Percentiles rank a stretch among this genome's conserved stretches.
Conservation (phyloP, 495 filamentous ascomycete genomes). For the Elasticomyces elasticus region DNA sequence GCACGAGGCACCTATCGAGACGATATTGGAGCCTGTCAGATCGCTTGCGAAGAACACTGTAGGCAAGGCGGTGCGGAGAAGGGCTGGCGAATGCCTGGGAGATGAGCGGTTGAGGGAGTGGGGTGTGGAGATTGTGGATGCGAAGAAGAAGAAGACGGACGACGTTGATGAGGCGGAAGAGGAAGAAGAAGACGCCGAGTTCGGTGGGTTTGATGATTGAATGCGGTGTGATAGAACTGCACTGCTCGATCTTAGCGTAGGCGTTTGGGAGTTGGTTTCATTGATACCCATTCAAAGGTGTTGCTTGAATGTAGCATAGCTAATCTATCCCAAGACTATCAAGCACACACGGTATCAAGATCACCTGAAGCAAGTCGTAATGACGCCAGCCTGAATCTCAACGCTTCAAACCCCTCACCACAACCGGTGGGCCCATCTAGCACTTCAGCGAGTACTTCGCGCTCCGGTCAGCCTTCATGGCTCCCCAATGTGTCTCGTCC, state of each 20-base stretch:
- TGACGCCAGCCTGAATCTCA: too few relatives aligned
- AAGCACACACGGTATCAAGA: neutral
- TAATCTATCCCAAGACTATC: neutral
- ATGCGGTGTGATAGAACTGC: neutral
- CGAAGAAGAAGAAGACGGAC: constrained; percentile 46
- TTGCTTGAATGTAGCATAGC: neutral
- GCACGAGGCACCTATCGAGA: constrained; percentile 43
- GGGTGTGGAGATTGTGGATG: constrained; percentile 26
- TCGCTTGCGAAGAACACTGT: constrained; percentile 44
- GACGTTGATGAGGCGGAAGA: constrained; percentile 34
- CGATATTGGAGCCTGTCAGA: constrained; percentile 51
- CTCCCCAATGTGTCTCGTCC: constrained; percentile 72
- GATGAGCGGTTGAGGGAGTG: constrained; percentile 64
- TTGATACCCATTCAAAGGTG: neutral
- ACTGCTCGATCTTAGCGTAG: constrained; percentile 10
- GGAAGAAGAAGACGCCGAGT: constrained; percentile 46
- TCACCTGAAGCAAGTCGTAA: neutral
- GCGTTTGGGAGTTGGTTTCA: constrained; percentile 5
- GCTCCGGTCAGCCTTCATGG: constrained; percentile 52
- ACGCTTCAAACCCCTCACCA: neutral
- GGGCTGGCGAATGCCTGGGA: constrained; percentile 59
- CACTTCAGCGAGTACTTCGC: constrained; percentile 37
- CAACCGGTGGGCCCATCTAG: neutral
- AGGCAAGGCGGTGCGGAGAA: constrained; percentile 61
- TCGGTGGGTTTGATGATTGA: constrained; percentile 64